Percentiles rank a stretch among this genome's conserved stretches.
Conservation (phyloP, 2,329 filamentous ascomycete genomes). For the Zymoseptoria tritici region DNA sequence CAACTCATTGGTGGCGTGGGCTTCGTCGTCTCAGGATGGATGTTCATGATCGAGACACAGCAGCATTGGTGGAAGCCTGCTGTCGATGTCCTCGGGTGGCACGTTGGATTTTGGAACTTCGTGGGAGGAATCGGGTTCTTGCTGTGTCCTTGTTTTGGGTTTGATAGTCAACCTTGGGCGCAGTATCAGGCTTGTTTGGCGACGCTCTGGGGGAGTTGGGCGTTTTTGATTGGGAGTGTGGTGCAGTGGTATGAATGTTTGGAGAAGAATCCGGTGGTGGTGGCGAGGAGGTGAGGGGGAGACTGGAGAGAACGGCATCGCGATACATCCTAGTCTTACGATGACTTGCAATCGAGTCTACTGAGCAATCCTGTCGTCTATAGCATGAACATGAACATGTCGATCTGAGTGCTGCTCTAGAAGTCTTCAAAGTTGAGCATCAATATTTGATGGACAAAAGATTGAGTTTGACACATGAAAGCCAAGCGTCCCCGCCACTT, state of each 20-base stretch:
- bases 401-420: background rate
- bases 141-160: constrained; percentile 25
- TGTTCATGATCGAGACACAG: constrained; percentile 28
- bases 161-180: constrained; percentile 19
- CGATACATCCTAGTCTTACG: background rate
- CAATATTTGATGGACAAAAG: background rate
- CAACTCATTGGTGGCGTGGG: constrained; percentile 22
- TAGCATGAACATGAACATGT: background rate
- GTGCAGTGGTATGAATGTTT: constrained; percentile 26
- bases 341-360: background rate
- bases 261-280: background rate
- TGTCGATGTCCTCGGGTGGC: constrained; percentile 21
- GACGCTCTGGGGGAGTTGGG: constrained; percentile 25
- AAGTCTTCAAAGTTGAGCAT: background rate
- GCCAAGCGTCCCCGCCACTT: background rate
- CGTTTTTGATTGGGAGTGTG: constrained; percentile 25
- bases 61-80: constrained; percentile 24
- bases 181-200: constrained; percentile 20
- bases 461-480: background rate
- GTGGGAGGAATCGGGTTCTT: constrained; percentile 24
- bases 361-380: background rate
- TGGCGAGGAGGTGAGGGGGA: background rate
- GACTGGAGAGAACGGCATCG: background rate
- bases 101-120: constrained; percentile 24
- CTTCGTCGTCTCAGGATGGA: constrained; percentile 21